Evolutionary conservation across 2,329 filamentous ascomycete species (phyloP).

Genomic region (Emmonsia crescens): DNA sequence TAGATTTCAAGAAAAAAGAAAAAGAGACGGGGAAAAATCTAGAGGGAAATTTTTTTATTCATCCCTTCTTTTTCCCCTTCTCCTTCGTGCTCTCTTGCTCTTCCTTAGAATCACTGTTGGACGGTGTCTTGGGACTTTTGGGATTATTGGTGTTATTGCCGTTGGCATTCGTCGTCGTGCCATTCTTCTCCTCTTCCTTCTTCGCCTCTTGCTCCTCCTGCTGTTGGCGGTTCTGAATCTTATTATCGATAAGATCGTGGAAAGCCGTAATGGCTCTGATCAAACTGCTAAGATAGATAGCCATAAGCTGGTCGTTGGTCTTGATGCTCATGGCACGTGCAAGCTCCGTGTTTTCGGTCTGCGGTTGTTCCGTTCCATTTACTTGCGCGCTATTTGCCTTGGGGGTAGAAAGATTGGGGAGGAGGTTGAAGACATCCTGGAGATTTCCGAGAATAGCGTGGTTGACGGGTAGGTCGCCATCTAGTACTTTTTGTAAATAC

Average conservation of each 20-base stretch:
- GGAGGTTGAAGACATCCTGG: constrained; percentile 98
- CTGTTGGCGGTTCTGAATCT: constrained; percentile 97
- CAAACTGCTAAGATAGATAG: constrained; percentile 92
- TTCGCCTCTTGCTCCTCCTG: constrained; percentile 86
- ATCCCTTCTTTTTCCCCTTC: constrained; percentile 47
- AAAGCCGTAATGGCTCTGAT: constrained; percentile 97
- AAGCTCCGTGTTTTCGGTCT: constrained; percentile 65
- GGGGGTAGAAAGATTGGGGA: constrained; percentile 88
- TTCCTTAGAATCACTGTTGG: constrained; percentile 45
- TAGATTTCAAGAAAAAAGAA: background rate
- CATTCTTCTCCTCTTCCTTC: constrained; percentile 52
- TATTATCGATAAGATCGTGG: constrained; percentile 98
- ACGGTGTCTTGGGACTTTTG: constrained; percentile 39
- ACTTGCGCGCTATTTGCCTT: constrained; percentile 45
- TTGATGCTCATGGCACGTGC: constrained; percentile 97
- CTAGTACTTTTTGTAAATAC: constrained; percentile 92
- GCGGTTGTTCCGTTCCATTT: constrained; percentile 47
- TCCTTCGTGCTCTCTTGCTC: constrained; percentile 48
- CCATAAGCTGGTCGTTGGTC: constrained; percentile 98
- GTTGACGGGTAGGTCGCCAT: constrained; percentile 87
- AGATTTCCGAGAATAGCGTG: constrained; percentile 95
- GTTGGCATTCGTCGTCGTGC: constrained; percentile 11
- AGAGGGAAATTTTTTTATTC: constrained; percentile 21
- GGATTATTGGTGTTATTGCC: constrained; percentile 38
- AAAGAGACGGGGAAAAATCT: background rate